Base-by-base conservation (phyloP, 2,329 filamentous ascomycete species). In the Annulohypoxylon truncatum region DNA sequence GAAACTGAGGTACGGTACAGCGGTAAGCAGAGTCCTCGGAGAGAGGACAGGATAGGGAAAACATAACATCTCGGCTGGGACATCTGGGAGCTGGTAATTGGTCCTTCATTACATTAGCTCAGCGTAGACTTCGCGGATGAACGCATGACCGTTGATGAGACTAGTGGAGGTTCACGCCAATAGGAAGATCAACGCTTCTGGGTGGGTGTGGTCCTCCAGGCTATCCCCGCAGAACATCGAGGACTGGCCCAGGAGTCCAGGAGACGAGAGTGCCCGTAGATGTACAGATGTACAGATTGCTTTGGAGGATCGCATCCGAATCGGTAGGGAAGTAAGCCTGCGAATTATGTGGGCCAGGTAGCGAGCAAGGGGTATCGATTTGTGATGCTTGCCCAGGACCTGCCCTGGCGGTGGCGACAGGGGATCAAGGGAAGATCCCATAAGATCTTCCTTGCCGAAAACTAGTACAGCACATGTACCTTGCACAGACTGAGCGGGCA, bases 121-220 rank as follows among this genome's bases (percentile, higher is more conserved):
- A 79, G 79, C 75, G 76, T 79, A 74, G 76, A 80, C 77, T 79
- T 78, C 76, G 79, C 81, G 82, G 81, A 81, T 80, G 79, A 82
- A 81, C 80, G 82, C 82, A 84, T 84, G 82, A 81, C 82, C 79
- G 82, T 82, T 81, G 81, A 80, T 76, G 77, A 80, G 76, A 71
- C 75, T 77, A 73, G 71, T 74, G 76, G 72, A 61, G 66, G 62
- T 66, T 71, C 66, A 69, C 71, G 67, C 82, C 82, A 83, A 83
- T 81, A 75, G 74, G 73, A 74, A 72, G 63, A 71, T 69, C 67
- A 68, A 67, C 56, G 35, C 44, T 56, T 66, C 64, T 57, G 62
- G 70, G 68, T 76, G 76, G 76, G 77, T 74, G 78, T 77, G 75
- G 69, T 71, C 69, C 72, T 73, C 68, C 72, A 72, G 69, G 35